phyloP scores from a whole-genome alignment of 768 basidiomycete species.

The Melanogaster broomeanus region DNA sequence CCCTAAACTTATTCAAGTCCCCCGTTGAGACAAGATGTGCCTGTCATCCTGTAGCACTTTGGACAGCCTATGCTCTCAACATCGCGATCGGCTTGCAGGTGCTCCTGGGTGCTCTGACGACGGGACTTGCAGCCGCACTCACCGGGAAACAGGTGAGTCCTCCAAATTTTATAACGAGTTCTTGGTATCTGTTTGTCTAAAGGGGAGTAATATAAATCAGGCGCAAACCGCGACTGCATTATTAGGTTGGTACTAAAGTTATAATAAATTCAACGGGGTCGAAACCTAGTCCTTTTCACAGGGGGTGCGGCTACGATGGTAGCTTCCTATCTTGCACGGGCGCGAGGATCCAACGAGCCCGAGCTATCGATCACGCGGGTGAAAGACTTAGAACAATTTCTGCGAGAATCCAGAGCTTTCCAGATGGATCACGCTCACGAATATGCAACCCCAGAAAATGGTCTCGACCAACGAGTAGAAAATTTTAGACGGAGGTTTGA shows the following conservation, averaged over 20 bases:
- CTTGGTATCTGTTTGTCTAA: background rate
- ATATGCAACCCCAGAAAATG: constrained; percentile 9
- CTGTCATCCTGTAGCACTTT: constrained; percentile 25
- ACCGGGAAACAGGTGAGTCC: constrained; percentile 41
- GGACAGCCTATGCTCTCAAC: constrained; percentile 38
- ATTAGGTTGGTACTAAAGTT: constrained; percentile 35
- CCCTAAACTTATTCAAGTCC: background rate
- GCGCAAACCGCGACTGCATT: constrained; percentile 41
- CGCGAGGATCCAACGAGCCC: constrained; percentile 70
- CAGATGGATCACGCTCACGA: constrained; percentile 56
- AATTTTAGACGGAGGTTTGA: constrained; percentile 28
- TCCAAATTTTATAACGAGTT: background rate
- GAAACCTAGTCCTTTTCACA: constrained; percentile 13
- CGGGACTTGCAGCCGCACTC: constrained; percentile 56
- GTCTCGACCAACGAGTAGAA: constrained; percentile 6
- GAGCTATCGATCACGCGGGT: constrained; percentile 56
- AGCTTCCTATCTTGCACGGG: constrained; percentile 71
- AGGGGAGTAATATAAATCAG: constrained; percentile 15
- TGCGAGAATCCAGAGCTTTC: constrained; percentile 62
- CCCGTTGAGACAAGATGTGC: constrained; percentile 10
- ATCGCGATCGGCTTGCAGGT: constrained; percentile 65
- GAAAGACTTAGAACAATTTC: constrained; percentile 65
- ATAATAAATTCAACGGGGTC: background rate
- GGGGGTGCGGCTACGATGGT: constrained; percentile 67
- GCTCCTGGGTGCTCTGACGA: constrained; percentile 64